Evolutionary conservation across 73 alveolate species (phyloP), one percentile per base, ranked within the genome.

Genomic region (Paraurostyla sp.): DNA sequence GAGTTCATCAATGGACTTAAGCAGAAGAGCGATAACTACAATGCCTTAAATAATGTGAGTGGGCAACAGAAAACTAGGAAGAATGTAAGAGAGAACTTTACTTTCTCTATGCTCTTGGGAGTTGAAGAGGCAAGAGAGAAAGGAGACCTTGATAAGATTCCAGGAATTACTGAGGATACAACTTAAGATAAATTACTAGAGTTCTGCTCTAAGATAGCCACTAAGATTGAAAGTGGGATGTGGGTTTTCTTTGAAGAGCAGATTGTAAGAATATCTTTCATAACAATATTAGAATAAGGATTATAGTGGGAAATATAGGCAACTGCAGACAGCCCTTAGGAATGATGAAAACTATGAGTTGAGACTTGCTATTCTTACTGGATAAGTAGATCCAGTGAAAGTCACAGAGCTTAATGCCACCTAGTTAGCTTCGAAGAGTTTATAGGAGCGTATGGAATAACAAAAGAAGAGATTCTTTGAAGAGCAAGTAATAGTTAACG

Each of bases 191-290:
- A 83, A 16, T 7, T 15, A 9, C 43, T 3, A 38, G 60, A 63
- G 36, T 25, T 63, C 16, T 60, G 84, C 58, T n/a, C 43, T 9
- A 59, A 43, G 23, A 18, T 83, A 1, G 92, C 85, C 6, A 27
- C 57, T 15, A 42, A 63, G 23, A 83, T 83, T 63, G 92, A 83
- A 50, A 30, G 78, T 30, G 84, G 82, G 16, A 83, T 83, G 92
- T 83, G 71, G 80, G 63, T 83, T 0, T 27, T 7, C 15, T 83
- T 41, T 33, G 85, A 58, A 25, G 81, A 83, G 25, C 45, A 41
- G 41, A 25, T 63, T 11, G 69, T 48, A 50, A 69, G 40, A 11
- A 16, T 13, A 43, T 30, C 6, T 41, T 23, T 69, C 32, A 41
- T 27, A 29, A 6, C 7, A 2, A 3, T 9, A 60, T 16, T 60